Evolutionary conservation across 805 yeast genomes (phyloP), one percentile per base, ranked within the genome.

Genomic region (Pichia nanzhaoensis): DNA sequence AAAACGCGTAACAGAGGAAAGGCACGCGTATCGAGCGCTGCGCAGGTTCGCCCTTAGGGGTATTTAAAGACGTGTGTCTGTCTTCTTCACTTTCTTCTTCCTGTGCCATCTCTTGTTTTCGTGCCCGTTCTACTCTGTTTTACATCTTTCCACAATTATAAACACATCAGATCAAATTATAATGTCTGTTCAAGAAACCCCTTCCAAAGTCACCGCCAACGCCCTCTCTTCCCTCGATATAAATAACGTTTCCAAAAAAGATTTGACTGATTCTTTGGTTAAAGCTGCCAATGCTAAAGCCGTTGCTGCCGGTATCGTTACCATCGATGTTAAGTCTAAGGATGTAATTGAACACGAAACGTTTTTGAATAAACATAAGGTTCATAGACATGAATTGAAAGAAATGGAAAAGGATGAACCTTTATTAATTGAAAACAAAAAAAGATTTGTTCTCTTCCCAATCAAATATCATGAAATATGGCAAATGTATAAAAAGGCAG

Each of bases 401-500:
- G 86, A 71, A 50, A 56, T 77, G 58, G 96, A 91, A 72, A 77
- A 78, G 66, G 84, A 85, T 46, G 99, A 91, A 75, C 98, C 98
- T 1, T 68, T 91, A 59, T 76, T 91, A 59, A 60, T 65, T 42
- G 96, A 88, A 68, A 93, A 91, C 78, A 79, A 78, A 56, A 78
- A 79, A 61, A 82, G 99, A 64, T 89, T 87, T 60, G 97, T 93
- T 42, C 71, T 91, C 49, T 90, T 90, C 80, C 99, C 99, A 55
- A 88, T 91, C 70, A 84, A 86, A 70, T 93, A 89, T 73, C 91
- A 90, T 64, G 98, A 91, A 71, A 86, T 91, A 66, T 91, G 98
- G 98, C 96, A 91, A 68, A 90, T 95, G 75, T 91, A 91, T 71
- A 91, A 91, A 75, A 88, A 91, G 71, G 48, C 98, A 42, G 99